Conservation (phyloP, 371 early-diverging fungal genomes). For the Mortierella sp. region DNA sequence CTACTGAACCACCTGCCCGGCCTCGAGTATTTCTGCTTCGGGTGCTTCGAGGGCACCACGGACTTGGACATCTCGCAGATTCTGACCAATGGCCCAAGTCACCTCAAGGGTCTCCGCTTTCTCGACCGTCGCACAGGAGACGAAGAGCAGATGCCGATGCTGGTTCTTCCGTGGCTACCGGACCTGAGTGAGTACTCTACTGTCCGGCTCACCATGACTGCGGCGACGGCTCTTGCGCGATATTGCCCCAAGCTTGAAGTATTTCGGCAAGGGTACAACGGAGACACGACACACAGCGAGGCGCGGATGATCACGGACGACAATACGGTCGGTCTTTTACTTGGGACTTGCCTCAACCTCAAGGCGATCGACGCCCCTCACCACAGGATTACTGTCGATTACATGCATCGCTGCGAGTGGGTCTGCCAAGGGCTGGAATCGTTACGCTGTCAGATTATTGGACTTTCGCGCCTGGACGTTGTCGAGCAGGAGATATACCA, state of each 20-base stretch:
- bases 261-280: slow-evolving; percentile 5
- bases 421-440: slow-evolving; percentile 20
- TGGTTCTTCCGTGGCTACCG: slow-evolving; percentile 2
- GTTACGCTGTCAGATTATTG: slow-evolving; percentile 13
- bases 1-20: not conserved
- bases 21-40: not conserved
- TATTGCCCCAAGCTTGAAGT: slow-evolving; percentile 10
- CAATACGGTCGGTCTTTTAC: not conserved
- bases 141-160: not conserved
- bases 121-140: not conserved
- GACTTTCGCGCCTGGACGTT: slow-evolving; percentile 12
- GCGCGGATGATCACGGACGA: not conserved
- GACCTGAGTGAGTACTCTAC: not conserved
- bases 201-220: not conserved
- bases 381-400: not conserved
- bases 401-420: slow-evolving; percentile 2
- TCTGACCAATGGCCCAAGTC: not conserved
- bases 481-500: slow-evolving; percentile 13
- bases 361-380: slow-evolving; percentile 6
- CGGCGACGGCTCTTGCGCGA: not conserved
- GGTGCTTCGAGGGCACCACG: not conserved
- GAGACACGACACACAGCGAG: not conserved
- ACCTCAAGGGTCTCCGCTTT: slow-evolving; percentile 1
- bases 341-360: slow-evolving; percentile 10
- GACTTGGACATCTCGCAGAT: not conserved